A percentile compares a stretch with the other conserved stretches of the same genome.
Conservation (phyloP, 345 rosid genomes). For the Heritiera fomes region DNA sequence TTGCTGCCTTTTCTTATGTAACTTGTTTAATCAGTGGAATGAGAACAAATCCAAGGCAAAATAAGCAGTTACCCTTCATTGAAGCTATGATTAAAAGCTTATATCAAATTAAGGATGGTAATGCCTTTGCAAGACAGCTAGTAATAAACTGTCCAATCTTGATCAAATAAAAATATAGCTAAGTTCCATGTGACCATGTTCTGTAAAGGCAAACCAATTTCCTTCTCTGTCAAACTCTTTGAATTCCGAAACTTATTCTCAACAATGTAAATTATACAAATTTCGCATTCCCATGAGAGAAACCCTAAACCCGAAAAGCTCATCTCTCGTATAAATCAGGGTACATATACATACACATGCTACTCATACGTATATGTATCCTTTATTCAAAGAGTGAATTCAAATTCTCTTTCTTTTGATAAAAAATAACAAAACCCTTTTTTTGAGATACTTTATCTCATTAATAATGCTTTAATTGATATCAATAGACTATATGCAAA, state of each 20-base stretch:
- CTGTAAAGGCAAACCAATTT: slow-evolving; percentile 1
- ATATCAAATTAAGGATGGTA: neutral
- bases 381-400: too few relatives aligned
- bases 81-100: neutral
- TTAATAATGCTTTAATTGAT: too few relatives aligned
- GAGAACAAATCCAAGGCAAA: too few relatives aligned
- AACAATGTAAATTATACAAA: neutral
- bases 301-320: neutral
- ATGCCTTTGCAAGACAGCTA: neutral
- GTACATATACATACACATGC: neutral
- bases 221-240: neutral
- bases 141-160: neutral
- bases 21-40: too few relatives aligned
- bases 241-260: neutral
- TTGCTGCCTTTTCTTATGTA: too few relatives aligned
- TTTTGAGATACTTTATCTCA: too few relatives aligned
- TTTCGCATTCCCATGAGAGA: neutral
- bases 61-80: neutral
- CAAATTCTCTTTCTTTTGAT: too few relatives aligned
- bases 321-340: neutral
- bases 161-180: neutral
- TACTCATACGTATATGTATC: neutral
- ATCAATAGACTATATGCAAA: too few relatives aligned
- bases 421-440: too few relatives aligned
- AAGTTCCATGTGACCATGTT: slow-evolving; percentile 11